These are phyloP conservation scores for Tuctoria greenei DNA, from an alignment of 176 grass and related monocot species.

Conservation along the genomic window DNA sequence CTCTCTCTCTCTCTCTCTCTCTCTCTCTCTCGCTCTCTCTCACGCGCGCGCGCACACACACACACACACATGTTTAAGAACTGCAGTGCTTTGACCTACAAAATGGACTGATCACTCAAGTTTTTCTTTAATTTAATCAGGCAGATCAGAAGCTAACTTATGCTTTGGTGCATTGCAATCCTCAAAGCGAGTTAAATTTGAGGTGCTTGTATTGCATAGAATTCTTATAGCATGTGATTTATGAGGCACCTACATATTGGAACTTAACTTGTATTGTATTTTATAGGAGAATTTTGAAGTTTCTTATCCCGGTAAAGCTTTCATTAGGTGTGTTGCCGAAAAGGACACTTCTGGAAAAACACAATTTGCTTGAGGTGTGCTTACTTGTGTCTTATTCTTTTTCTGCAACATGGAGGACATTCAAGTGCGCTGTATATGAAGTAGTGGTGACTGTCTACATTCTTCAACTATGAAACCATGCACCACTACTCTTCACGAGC, in stretches of 20 bases:
- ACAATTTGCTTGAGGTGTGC: constrained; percentile 84
- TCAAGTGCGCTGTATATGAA: not conserved
- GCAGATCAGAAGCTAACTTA: constrained; percentile 95
- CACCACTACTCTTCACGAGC: not conserved
- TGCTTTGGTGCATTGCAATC: constrained; percentile 72
- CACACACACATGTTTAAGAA: constrained; percentile 5
- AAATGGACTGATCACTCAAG: constrained; percentile 25
- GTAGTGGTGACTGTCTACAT: not conserved
- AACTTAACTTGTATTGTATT: constrained; percentile 33
- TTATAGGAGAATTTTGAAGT: constrained; percentile 92
- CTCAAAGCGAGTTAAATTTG: constrained; percentile 65
- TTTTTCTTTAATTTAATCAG: constrained; percentile 52
- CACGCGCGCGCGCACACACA: too few relatives aligned
- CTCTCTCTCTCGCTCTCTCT: not conserved
- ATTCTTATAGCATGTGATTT: constrained; percentile 21
- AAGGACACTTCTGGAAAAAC: constrained; percentile 60
- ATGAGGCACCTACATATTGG: not conserved
- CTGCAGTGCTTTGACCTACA: constrained; percentile 10
- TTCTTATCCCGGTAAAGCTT: constrained; percentile 90
- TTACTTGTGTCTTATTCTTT: not conserved
- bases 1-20: not conserved
- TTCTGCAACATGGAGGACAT: not conserved
- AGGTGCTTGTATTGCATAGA: constrained; percentile 50
- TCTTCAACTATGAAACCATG: constrained; percentile 14
- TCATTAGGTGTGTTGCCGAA: constrained; percentile 84